A percentile compares a stretch with the other conserved stretches of the same genome.
phyloP scores from a whole-genome alignment of 495 filamentous ascomycete genomes.

The Trichoderma erinaceum region DNA sequence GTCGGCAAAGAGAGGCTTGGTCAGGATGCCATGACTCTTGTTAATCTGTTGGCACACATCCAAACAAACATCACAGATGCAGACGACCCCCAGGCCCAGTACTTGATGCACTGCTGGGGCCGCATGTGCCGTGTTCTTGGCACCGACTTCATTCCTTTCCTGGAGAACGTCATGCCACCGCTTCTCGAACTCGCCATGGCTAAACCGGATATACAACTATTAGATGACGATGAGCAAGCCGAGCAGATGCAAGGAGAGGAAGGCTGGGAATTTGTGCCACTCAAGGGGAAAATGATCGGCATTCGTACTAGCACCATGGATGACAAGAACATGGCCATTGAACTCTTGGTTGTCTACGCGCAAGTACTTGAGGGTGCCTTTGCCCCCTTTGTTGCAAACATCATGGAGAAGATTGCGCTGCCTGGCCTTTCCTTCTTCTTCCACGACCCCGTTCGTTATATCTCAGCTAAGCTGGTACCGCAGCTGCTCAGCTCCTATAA shows the following conservation, averaged over 20 bases:
- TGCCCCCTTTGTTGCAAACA: conserved; percentile 82
- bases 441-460: conserved; percentile 94
- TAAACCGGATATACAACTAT: conserved; percentile 93
- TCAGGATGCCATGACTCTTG: conserved; percentile 74
- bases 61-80: conserved; percentile 82
- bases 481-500: conserved; percentile 93
- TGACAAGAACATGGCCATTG: conserved; percentile 98
- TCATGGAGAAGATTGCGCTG: conserved; percentile 93
- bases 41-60: conserved; percentile 78
- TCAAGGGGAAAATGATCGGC: conserved; percentile 95
- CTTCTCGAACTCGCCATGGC: conserved; percentile 85
- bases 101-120: conserved; percentile 98
- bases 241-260: conserved; percentile 91
- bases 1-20: conserved; percentile 92
- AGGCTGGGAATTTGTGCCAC: conserved; percentile 94
- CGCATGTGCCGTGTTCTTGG: conserved; percentile 95
- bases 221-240: conserved; percentile 93
- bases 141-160: conserved; percentile 83
- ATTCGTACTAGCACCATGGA: conserved; percentile 96
- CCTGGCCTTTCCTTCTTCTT: conserved; percentile 98
- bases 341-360: conserved; percentile 93
- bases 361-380: conserved; percentile 88
- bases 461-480: conserved; percentile 90
- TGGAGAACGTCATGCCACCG: conserved; percentile 90
- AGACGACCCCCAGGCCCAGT: conserved; percentile 94